These are phyloP conservation scores for Populus hybrid DNA, from an alignment of 441 rosid species.

Conservation along the genomic window DNA sequence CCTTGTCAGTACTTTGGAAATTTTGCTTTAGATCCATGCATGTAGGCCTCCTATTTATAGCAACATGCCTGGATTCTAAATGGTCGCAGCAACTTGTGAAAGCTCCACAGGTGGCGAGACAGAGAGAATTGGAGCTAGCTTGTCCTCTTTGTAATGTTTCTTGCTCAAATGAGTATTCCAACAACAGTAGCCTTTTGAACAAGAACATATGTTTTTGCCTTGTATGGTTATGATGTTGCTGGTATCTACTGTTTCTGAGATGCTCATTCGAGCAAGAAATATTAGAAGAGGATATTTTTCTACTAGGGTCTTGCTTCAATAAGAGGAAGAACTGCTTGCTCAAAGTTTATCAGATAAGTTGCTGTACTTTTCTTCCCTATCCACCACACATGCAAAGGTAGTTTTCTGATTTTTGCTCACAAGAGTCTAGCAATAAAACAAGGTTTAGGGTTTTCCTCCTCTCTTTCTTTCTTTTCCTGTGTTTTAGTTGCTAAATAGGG, in stretches of 20 bases:
- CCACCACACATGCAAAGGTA: neutral
- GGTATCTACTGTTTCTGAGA: slow-evolving; percentile 38
- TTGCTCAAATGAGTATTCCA: slow-evolving; percentile 99
- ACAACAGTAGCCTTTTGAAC: slow-evolving; percentile 20
- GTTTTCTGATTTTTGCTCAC: neutral
- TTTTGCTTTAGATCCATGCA: neutral
- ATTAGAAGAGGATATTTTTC: slow-evolving; percentile 32
- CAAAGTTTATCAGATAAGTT: slow-evolving; percentile 13
- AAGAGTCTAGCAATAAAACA: neutral
- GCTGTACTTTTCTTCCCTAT: neutral
- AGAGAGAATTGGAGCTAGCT: neutral
- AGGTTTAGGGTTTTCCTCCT: neutral
- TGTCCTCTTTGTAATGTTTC: slow-evolving; percentile 55
- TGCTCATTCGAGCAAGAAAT: slow-evolving; percentile 81
- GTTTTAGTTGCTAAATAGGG: neutral
- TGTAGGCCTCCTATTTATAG: slow-evolving; percentile 15
- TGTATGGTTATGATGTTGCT: neutral
- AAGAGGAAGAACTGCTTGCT: neutral
- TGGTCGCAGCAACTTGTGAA: neutral
- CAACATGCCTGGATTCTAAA: neutral
- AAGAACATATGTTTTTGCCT: neutral
- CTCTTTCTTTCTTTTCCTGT: neutral
- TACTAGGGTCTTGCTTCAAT: neutral
- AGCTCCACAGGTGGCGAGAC: neutral
- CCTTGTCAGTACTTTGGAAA: neutral